phyloP scores from a whole-genome alignment of 2,329 filamentous ascomycete species.

The Sclerotinia glacialis region DNA sequence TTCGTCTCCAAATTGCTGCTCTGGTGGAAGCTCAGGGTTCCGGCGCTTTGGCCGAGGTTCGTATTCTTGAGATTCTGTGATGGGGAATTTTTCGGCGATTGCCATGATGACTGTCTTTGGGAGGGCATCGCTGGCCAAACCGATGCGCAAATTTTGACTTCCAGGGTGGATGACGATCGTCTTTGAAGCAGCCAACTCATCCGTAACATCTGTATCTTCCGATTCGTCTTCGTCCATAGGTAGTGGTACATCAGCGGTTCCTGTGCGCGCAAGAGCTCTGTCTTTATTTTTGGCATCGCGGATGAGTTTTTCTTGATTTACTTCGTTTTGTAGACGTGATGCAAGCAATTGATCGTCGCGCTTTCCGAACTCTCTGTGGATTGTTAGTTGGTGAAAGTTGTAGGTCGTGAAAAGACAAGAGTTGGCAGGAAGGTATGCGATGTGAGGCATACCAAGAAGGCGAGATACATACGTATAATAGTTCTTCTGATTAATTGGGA shows the following conservation, averaged over 20 bases:
- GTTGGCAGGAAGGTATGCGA: neutral
- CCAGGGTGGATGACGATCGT: constrained; percentile 94
- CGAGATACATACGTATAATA: constrained; percentile 78
- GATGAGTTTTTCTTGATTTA: constrained; percentile 77
- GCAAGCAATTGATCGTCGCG: constrained; percentile 94
- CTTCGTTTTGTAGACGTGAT: constrained; percentile 82
- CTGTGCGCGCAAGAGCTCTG: constrained; percentile 73
- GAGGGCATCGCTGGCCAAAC: constrained; percentile 90
- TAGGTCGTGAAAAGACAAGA: neutral
- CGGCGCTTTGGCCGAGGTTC: constrained; percentile 73
- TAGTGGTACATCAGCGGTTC: constrained; percentile 62
- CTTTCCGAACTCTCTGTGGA: constrained; percentile 86
- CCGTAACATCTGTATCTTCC: constrained; percentile 55
- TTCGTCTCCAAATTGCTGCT: constrained; percentile 87
- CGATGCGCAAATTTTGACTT: constrained; percentile 91
- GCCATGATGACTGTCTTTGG: constrained; percentile 94
- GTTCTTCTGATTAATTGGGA: constrained; percentile 98
- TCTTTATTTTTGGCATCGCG: constrained; percentile 86
- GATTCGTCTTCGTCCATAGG: constrained; percentile 53
- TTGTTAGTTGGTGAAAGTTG: neutral
- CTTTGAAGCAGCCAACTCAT: constrained; percentile 74
- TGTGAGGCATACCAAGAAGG: neutral
- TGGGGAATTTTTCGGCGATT: constrained; percentile 73
- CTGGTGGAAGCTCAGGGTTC: constrained; percentile 54
- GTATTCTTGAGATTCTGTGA: constrained; percentile 80